These are phyloP conservation scores for Colletotrichum eleusines DNA, from an alignment of 2,329 filamentous ascomycete genomes.

Conservation along the genomic window DNA sequence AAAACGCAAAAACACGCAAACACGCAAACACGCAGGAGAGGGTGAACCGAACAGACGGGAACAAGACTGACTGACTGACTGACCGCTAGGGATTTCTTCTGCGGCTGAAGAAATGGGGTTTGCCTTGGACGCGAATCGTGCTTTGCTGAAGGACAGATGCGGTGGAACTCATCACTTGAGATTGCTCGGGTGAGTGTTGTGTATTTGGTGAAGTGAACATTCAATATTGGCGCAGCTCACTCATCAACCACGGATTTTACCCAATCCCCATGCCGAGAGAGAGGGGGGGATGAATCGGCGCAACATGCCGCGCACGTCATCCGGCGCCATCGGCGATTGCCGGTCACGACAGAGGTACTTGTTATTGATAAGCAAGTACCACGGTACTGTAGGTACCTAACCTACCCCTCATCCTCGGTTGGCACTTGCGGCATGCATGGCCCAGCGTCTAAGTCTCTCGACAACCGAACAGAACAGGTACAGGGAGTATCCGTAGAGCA, in stretches of 20 bases:
- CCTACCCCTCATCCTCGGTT: not conserved
- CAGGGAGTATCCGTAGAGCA: too few relatives aligned
- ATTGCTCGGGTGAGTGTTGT: not conserved
- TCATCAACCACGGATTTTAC: not conserved
- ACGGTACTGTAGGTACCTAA: too few relatives aligned
- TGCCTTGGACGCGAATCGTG: too few relatives aligned
- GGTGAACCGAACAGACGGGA: not conserved
- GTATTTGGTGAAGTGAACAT: not conserved
- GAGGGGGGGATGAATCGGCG: not conserved
- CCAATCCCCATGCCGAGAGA: not conserved
- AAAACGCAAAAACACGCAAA: not conserved
- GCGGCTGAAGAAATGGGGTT: not conserved
- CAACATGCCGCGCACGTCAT: slow-evolving; percentile 3
- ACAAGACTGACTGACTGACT: not conserved
- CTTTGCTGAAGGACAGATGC: not conserved
- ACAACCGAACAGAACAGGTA: too few relatives aligned
- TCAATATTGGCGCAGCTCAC: not conserved
- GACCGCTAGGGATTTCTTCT: not conserved
- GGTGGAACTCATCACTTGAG: not conserved
- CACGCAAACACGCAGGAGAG: too few relatives aligned
- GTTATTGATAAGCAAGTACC: too few relatives aligned
- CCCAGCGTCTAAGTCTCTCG: not conserved
- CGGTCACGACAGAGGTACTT: not conserved
- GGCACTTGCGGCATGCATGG: not conserved
- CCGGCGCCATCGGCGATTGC: slow-evolving; percentile 10